Conservation (phyloP, 1,284 basidiomycete species). For the Lentinus polychrous region DNA sequence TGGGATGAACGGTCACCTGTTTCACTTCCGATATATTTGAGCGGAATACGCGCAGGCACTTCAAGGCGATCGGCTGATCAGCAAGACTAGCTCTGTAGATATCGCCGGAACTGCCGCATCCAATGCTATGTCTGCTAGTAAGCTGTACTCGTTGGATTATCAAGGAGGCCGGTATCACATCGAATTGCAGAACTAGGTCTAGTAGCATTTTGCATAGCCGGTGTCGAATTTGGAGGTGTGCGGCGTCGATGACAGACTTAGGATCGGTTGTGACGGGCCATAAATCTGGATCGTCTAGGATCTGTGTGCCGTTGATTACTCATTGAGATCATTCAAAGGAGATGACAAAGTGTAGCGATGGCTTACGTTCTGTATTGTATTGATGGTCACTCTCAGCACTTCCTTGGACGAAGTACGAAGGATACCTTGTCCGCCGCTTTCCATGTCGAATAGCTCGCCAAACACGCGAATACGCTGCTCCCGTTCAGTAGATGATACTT, state of each 20-base stretch:
- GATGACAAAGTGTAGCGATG: too few species aligned
- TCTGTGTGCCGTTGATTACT: background rate
- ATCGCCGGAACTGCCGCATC: background rate
- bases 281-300: background rate
- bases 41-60: constrained; percentile 3
- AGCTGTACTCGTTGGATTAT: background rate
- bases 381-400: background rate
- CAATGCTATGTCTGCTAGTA: background rate
- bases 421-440: background rate
- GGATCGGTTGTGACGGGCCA: background rate
- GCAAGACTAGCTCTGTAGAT: background rate
- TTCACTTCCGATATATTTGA: background rate
- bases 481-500: background rate
- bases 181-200: background rate
- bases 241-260: too few species aligned
- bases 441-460: background rate
- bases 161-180: background rate
- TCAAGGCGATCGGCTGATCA: background rate
- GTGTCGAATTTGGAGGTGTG: background rate
- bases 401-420: background rate
- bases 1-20: background rate
- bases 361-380: background rate
- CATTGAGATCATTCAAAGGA: too few species aligned
- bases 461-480: background rate
- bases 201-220: background rate